A percentile compares a stretch with the other conserved stretches of the same genome.
Evolutionary conservation across 306 rosid genomes (phyloP).

Genomic region (Spatholobus suberectus): DNA sequence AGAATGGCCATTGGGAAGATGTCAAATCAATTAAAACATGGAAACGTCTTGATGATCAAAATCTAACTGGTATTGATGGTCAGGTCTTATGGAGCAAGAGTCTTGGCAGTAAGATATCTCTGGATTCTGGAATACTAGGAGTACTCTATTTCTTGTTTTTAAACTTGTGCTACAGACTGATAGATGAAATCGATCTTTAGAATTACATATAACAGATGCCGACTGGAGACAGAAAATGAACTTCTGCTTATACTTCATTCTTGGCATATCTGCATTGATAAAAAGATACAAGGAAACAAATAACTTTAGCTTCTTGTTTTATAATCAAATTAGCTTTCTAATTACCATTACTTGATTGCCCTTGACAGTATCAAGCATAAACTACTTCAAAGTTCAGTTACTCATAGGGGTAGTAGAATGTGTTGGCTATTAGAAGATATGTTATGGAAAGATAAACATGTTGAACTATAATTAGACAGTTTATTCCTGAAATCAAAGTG

Average conservation of each 20-base stretch:
- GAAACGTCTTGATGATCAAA: slow-evolving; percentile 79
- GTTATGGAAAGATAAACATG: neutral
- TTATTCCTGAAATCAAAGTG: neutral
- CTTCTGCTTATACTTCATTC: slow-evolving; percentile 12
- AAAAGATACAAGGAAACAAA: neutral
- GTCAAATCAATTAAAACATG: slow-evolving; percentile 81
- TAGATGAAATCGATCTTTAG: neutral
- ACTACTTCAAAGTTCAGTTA: slow-evolving; percentile 18
- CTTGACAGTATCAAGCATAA: neutral
- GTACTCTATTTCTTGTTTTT: slow-evolving; percentile 1
- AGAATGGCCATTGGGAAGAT: slow-evolving; percentile 62
- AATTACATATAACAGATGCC: neutral
- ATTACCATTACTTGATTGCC: neutral
- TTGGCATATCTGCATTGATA: neutral
- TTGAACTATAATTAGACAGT: slow-evolving; percentile 10
- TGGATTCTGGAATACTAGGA: neutral
- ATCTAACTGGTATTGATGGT: slow-evolving; percentile 61
- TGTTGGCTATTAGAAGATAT: slow-evolving; percentile 10
- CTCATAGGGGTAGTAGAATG: neutral
- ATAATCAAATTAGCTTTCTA: neutral
- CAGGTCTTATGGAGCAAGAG: slow-evolving; percentile 73
- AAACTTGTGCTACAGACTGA: slow-evolving; percentile 24
- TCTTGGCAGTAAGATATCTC: slow-evolving; percentile 58
- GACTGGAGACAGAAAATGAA: neutral
- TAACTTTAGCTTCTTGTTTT: neutral